Evolutionary conservation across 306 rosid genomes (phyloP).

Genomic region (Amphicarpaea edgeworthii): DNA sequence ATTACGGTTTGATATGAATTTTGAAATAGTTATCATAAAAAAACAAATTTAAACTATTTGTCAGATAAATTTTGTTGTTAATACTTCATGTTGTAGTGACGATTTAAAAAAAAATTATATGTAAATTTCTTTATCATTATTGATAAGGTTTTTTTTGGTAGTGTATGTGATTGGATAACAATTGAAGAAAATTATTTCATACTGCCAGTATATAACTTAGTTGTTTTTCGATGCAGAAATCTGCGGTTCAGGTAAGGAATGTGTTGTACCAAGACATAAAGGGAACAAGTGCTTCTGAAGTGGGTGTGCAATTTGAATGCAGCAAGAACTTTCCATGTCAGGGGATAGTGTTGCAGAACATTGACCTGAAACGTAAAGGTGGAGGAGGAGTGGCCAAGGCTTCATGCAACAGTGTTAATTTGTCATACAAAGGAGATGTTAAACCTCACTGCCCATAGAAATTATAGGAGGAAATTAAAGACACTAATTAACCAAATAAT

Average conservation of each 20-base stretch:
- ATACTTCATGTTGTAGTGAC: no score
- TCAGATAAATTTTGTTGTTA: no score
- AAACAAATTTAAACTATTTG: no score
- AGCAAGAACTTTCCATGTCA: slow-evolving; percentile 65
- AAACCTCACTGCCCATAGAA: slow-evolving; percentile 55
- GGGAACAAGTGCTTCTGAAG: slow-evolving; percentile 77
- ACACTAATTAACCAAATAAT: neutral
- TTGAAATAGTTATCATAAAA: no score
- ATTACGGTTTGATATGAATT: no score
- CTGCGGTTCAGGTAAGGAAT: slow-evolving; percentile 66
- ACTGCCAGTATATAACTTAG: no score
- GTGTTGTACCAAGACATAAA: slow-evolving; percentile 72
- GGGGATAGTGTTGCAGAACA: slow-evolving; percentile 63
- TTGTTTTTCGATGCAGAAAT: slow-evolving; percentile 47
- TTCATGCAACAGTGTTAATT: slow-evolving; percentile 55
- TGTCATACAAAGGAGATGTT: slow-evolving; percentile 50
- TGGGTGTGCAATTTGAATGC: slow-evolving; percentile 69
- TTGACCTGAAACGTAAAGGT: slow-evolving; percentile 47
- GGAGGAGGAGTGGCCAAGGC: slow-evolving; percentile 45
- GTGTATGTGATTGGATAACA: no score
- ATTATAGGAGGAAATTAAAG: no score
- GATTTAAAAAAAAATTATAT: no score
- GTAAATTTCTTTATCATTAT: no score
- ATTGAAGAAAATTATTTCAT: no score
- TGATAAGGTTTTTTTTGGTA: no score